A percentile compares a stretch with the other conserved stretches of the same genome.
Conservation (phyloP, 2,329 filamentous ascomycete genomes). For the Talaromyces sp. region DNA sequence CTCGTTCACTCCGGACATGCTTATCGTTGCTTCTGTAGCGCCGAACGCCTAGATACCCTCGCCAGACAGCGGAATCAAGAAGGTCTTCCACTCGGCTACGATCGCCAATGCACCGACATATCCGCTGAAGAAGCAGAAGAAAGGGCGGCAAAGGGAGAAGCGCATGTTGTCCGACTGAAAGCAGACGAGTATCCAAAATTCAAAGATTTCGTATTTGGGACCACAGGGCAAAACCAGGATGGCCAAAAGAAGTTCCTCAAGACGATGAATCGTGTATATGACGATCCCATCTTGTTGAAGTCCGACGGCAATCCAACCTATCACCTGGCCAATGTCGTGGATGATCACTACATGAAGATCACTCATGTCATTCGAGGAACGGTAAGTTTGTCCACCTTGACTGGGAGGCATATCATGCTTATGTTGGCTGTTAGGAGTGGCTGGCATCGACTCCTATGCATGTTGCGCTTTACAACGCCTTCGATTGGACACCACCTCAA, state of each 20-base stretch:
- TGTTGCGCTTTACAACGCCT: constrained; percentile 69
- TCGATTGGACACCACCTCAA: constrained; percentile 67
- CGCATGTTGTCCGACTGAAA: constrained; percentile 73
- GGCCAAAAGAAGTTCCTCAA: constrained; percentile 36
- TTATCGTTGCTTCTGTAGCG: constrained; percentile 89
- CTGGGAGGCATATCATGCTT: background rate
- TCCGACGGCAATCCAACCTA: constrained; percentile 92
- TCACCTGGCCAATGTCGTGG: constrained; percentile 94
- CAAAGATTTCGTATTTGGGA: constrained; percentile 75
- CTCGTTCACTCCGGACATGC: constrained; percentile 69
- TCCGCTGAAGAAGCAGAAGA: constrained; percentile 64
- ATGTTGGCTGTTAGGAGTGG: constrained; percentile 65
- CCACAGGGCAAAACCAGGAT: constrained; percentile 49
- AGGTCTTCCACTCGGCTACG: constrained; percentile 60
- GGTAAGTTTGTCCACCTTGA: constrained; percentile 44
- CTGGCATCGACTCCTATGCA: constrained; percentile 86
- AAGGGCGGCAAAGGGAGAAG: constrained; percentile 64
- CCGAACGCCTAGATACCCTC: constrained; percentile 64
- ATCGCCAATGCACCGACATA: constrained; percentile 69
- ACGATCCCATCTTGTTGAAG: constrained; percentile 88
- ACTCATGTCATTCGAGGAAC: constrained; percentile 91
- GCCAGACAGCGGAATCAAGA: constrained; percentile 60
- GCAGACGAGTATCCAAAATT: constrained; percentile 63
- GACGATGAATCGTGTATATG: constrained; percentile 52
- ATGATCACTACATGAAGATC: constrained; percentile 92